phyloP scores from a whole-genome alignment of 495 filamentous ascomycete species.

The Aspergillus incahuasiensis region DNA sequence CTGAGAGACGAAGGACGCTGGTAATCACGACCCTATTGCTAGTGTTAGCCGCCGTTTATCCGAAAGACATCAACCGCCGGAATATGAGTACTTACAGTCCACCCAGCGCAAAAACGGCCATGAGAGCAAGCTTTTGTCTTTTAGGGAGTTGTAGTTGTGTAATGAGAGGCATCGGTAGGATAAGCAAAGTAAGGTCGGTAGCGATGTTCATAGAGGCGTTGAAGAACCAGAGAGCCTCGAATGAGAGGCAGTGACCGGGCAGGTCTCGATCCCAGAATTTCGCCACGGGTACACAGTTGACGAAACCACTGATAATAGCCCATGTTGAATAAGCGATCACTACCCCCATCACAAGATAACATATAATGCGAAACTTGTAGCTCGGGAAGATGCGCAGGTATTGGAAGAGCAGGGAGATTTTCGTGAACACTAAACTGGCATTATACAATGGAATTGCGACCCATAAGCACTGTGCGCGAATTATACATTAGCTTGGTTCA shows the following conservation, averaged over 20 bases:
- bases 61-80: not conserved
- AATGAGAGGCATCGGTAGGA: constrained; percentile 53
- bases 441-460: constrained; percentile 41
- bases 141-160: constrained; percentile 45
- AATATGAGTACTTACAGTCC: constrained; percentile 36
- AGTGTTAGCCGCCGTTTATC: not conserved
- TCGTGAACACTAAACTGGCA: constrained; percentile 36
- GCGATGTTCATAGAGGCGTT: constrained; percentile 51
- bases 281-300: constrained; percentile 52
- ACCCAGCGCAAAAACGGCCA: constrained; percentile 53
- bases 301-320: constrained; percentile 38
- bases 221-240: constrained; percentile 43
- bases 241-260: constrained; percentile 48
- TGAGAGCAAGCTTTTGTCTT: constrained; percentile 47
- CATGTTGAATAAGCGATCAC: constrained; percentile 34
- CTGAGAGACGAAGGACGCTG: constrained; percentile 33
- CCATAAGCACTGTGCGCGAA: constrained; percentile 29
- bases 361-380: constrained; percentile 28
- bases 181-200: constrained; percentile 53
- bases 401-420: constrained; percentile 46
- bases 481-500: not conserved
- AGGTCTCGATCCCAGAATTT: constrained; percentile 50
- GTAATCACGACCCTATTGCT: constrained; percentile 28
- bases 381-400: constrained; percentile 45
- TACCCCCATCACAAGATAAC: constrained; percentile 31